Evolutionary conservation across 352 stramenopile genomes (phyloP), one percentile per base, ranked within the genome.

Genomic region (Globisporangium nagaii): DNA sequence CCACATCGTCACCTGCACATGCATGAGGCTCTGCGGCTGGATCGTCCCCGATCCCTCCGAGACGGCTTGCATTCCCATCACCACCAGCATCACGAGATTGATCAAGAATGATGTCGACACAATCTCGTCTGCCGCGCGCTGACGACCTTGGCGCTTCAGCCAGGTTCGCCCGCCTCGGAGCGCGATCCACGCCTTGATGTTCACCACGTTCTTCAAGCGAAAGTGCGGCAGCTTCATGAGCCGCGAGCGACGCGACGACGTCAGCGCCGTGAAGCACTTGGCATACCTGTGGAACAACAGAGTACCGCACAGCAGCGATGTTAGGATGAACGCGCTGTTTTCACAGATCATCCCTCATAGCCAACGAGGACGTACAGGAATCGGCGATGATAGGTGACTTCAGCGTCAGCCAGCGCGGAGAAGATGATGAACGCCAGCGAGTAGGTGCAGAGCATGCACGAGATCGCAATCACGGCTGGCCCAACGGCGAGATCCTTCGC

Each of bases 101-200:
- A 96, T 75, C n/a, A 95, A 58, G 53, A 96, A 95, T 20, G 79
- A 90, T 37, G 71, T 93, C 20, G 87, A 96, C 31, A 96, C 86
- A 49, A 95, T 91, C 58, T 92, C 86, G 51, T 95, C 87, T 2
- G 87, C 87, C 10, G 76, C 84, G 22, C 87, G 86, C 68, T 96
- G 86, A 22, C 79, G 74, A 10, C 81, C 76, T 54, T 94, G 86
- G 31, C 84, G 82, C 63, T 94, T 93, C 25, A 96, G 71, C 85
- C 85, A 96, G 48, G 84, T 92, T 49, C 86, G 79, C 25, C 87
- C 87, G 19, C 77, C 86, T 17, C 87, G 80, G 36, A 96, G 71
- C 8, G 86, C 88, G 53, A 96, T 89, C 87, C 87, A 96, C 27
- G 86, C 83, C 50, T 93, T 92, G 62, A 96, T 96, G 60, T 94